Evolutionary conservation across 495 filamentous ascomycete genomes (phyloP).

Genomic region (Lophium mytilinum): DNA sequence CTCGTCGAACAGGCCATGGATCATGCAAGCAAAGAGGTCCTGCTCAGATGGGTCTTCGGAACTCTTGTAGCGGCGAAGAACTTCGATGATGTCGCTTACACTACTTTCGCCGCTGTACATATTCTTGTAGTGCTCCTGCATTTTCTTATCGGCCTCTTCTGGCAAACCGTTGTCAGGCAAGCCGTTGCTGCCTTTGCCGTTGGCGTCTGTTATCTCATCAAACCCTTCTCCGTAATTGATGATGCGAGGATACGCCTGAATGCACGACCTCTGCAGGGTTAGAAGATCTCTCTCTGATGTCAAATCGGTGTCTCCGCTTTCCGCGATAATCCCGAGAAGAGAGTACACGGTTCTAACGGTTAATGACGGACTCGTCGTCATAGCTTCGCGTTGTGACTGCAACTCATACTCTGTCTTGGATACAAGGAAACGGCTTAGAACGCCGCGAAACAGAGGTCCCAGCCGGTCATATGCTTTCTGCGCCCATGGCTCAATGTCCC

Average conservation of each 20-base stretch:
- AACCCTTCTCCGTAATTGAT: slow-evolving; percentile 93
- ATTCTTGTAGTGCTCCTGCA: slow-evolving; percentile 93
- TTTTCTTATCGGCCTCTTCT: slow-evolving; percentile 69
- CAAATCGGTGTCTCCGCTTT: slow-evolving; percentile 46
- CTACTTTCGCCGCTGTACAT: slow-evolving; percentile 89
- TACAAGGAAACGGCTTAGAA: slow-evolving; percentile 64
- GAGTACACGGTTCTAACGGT: slow-evolving; percentile 76
- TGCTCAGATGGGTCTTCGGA: slow-evolving; percentile 77
- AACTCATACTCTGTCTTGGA: slow-evolving; percentile 80
- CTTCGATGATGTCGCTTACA: slow-evolving; percentile 68
- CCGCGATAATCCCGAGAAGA: slow-evolving; percentile 63
- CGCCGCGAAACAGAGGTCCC: slow-evolving; percentile 49
- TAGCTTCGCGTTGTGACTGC: slow-evolving; percentile 51
- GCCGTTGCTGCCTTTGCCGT: slow-evolving; percentile 68
- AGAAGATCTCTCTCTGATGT: slow-evolving; percentile 37
- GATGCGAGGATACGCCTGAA: slow-evolving; percentile 87
- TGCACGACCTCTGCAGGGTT: slow-evolving; percentile 71
- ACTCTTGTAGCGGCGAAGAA: slow-evolving; percentile 74
- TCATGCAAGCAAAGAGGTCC: slow-evolving; percentile 96
- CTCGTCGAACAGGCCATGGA: slow-evolving; percentile 95
- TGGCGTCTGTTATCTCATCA: slow-evolving; percentile 80
- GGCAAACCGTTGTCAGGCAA: slow-evolving; percentile 72
- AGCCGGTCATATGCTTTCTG: slow-evolving; percentile 53
- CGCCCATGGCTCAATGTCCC: slow-evolving; percentile 79
- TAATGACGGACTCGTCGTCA: slow-evolving; percentile 60